A percentile compares a stretch with the other conserved stretches of the same genome.
These are phyloP conservation scores for Puccinia horiana DNA, from an alignment of 1,284 basidiomycete genomes.

Conservation along the genomic window DNA sequence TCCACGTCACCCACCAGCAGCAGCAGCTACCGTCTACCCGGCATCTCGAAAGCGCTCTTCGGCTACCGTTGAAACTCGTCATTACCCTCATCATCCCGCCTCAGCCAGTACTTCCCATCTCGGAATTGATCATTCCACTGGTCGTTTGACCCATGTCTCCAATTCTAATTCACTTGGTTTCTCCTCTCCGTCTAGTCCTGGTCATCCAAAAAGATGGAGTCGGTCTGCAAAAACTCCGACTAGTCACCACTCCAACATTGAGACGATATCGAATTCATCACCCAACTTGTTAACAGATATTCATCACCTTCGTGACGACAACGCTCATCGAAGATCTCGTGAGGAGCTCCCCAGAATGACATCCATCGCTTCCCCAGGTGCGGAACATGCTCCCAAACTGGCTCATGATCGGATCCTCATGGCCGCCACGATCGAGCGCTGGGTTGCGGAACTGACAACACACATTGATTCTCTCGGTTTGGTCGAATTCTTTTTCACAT, in stretches of 20 bases:
- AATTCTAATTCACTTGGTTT: not conserved
- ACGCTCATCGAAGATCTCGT: not conserved
- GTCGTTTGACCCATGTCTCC: not conserved
- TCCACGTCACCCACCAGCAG: slow-evolving; percentile 8
- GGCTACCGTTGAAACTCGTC: slow-evolving; percentile 15
- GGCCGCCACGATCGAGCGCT: slow-evolving; percentile 82
- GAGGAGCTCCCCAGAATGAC: not conserved
- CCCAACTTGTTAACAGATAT: not conserved
- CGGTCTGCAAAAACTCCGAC: slow-evolving; percentile 6
- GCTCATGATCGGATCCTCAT: slow-evolving; percentile 65
- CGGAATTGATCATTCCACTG: slow-evolving; percentile 34
- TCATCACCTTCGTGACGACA: not conserved
- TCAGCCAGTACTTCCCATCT: slow-evolving; percentile 38
- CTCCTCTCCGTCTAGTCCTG: not conserved
- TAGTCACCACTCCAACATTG: slow-evolving; percentile 8
- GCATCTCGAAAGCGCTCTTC: slow-evolving; percentile 30
- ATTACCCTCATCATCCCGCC: slow-evolving; percentile 32
- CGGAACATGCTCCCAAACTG: not conserved
- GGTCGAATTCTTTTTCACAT: slow-evolving; percentile 78
- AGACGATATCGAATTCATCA: slow-evolving; percentile 1
- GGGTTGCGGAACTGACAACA: slow-evolving; percentile 83
- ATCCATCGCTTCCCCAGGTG: not conserved
- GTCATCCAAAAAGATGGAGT: slow-evolving; percentile 42
- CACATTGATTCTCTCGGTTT: slow-evolving; percentile 78
- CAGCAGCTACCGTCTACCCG: not conserved